Base-by-base conservation (phyloP, 345 rosid genomes). In the Sonneratia alba region DNA sequence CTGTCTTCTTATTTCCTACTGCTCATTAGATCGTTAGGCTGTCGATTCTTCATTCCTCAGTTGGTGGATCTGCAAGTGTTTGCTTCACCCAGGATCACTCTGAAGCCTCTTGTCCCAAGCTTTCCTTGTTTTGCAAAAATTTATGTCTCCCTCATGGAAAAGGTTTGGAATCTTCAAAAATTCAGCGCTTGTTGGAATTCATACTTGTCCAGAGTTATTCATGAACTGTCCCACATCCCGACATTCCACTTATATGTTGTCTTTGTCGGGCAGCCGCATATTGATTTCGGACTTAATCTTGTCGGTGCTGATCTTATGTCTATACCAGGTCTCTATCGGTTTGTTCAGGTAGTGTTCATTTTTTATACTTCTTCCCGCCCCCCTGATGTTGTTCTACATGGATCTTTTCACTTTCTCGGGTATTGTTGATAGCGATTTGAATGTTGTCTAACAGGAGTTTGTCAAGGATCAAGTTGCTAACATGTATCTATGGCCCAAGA, bases 281-380 rank as follows among this genome's bases (percentile, higher is more conserved):
- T 94, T 75, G 97, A 94, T 83, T 94, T 92, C 83, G 98, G 98
- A 27, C 84, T 94, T 24, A 94, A 87, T 83, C 90, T 94, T 71
- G 64, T 90, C 38, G 98, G 98, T 67, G 97, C 93, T 72, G 99
- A 94, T 85, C 91, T 94, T 73, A 94, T 94, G 99, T 85, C 99
- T 55, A 94, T 94, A 75, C 99, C 97, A 71, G 99, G 97, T 69
- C 83, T 92, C 75, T 94, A 94, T 85, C 79, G 97, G 80, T 77
- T 92, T 77, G 93, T 88, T 76, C 99, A 94, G 96, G 98, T 94
- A 68, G n/a, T 34, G 64, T 47, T 0, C 43, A 19, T 57, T 22
- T 2, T 22, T 56, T 56, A 0, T 22, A 0, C 3, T 53, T 6
- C 57, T 53, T 19, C 1, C 7, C 45, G 15, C 57, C 57, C 15